Evolutionary conservation across 805 yeast genomes (phyloP).

Genomic region (Sugiyamaella qingdaonensis): DNA sequence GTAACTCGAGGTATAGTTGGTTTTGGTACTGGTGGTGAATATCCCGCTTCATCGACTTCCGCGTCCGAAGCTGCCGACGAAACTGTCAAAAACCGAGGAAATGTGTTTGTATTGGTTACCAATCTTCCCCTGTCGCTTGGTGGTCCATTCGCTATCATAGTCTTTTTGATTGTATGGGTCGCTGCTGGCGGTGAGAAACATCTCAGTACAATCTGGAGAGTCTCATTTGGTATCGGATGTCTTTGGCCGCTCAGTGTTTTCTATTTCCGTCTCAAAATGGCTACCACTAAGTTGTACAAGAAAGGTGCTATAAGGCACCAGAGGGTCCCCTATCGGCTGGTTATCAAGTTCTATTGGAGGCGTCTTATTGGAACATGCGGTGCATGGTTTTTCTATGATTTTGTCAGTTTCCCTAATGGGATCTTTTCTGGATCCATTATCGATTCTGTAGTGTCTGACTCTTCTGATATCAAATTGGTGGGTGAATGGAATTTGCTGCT

Average conservation of each 20-base stretch:
- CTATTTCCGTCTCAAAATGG: conserved; percentile 67
- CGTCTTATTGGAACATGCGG: conserved; percentile 66
- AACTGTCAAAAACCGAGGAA: conserved; percentile 53
- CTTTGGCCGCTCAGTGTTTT: conserved; percentile 73
- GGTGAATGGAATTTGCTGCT: conserved; percentile 74
- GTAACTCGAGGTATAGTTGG: conserved; percentile 75
- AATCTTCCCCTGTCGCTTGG: conserved; percentile 72
- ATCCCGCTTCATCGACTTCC: conserved; percentile 62
- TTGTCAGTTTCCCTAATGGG: conserved; percentile 77
- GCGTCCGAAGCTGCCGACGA: conserved; percentile 76
- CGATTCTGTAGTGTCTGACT: conserved; percentile 49
- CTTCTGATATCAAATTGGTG: conserved; percentile 44
- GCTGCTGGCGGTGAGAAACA: conserved; percentile 46
- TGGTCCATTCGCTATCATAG: conserved; percentile 68
- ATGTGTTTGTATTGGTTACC: conserved; percentile 60
- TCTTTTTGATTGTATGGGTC: conserved; percentile 63
- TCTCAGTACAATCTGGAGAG: conserved; percentile 59
- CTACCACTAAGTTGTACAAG: conserved; percentile 58
- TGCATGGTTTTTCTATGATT: conserved; percentile 78
- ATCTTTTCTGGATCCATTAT: conserved; percentile 62
- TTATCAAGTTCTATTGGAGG: conserved; percentile 63
- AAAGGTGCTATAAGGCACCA: conserved; percentile 55
- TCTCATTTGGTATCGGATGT: conserved; percentile 66
- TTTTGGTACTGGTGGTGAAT: conserved; percentile 76
- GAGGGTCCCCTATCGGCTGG: conserved; percentile 54